These are phyloP conservation scores for Pythium phragmiticola DNA, from an alignment of 352 stramenopile species.

Conservation along the genomic window DNA sequence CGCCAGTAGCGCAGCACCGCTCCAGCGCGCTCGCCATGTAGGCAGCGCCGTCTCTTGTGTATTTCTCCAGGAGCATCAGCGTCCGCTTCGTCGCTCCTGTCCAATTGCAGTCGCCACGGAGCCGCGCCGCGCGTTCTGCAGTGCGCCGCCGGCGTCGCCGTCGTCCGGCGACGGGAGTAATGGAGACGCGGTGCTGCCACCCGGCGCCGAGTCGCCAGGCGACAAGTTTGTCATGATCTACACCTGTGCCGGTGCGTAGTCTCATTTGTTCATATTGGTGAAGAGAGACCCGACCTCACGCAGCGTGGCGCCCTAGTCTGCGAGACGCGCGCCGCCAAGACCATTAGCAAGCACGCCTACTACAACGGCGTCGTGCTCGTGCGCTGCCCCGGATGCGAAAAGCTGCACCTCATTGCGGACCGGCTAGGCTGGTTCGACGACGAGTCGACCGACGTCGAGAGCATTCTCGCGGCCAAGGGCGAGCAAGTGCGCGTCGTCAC, in stretches of 20 bases:
- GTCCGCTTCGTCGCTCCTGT: background rate
- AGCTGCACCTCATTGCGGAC: conserved; percentile 98
- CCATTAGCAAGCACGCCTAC: conserved; percentile 97
- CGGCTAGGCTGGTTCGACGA: conserved; percentile 92
- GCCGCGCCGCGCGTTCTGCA: conserved; percentile 15
- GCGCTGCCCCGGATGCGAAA: conserved; percentile 96
- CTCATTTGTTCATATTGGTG: background rate
- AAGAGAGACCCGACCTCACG: background rate
- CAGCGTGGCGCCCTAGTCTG: conserved; percentile 69
- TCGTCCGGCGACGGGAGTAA: conserved; percentile 8
- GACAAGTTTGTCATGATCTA: conserved; percentile 98
- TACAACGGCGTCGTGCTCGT: conserved; percentile 97
- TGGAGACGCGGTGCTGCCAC: conserved; percentile 21
- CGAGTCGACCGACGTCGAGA: conserved; percentile 87
- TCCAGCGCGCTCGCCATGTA: background rate
- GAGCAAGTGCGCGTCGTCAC: conserved; percentile 74
- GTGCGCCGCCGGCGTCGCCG: conserved; percentile 10
- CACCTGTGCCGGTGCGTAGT: conserved; percentile 87
- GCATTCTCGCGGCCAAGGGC: conserved; percentile 71
- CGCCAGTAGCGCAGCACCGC: conserved; percentile 1
- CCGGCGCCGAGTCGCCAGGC: conserved; percentile 73
- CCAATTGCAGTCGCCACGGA: background rate
- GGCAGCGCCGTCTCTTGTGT: background rate
- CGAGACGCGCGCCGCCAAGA: conserved; percentile 96
- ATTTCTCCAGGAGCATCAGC: background rate